These are phyloP conservation scores for Exophiala phaeomuriformis DNA, from an alignment of 2,329 filamentous ascomycete genomes.

Conservation along the genomic window DNA sequence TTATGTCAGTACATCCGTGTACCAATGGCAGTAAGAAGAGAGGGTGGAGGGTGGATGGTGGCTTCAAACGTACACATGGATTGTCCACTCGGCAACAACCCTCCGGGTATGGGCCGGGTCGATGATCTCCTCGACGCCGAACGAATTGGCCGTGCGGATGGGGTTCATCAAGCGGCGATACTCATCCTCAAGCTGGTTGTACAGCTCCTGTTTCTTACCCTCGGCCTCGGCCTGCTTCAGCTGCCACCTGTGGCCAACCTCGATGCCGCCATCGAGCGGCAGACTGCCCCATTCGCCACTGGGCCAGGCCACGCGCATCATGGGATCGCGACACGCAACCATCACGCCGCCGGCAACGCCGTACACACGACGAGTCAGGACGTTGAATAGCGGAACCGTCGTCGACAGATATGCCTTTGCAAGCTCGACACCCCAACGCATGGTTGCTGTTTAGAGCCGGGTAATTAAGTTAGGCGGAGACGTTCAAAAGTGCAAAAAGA, in stretches of 20 bases:
- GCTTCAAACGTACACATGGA: conserved; percentile 44
- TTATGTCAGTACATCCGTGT: no score
- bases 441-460: conserved; percentile 47
- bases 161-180: conserved; percentile 58
- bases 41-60: neutral
- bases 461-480: neutral
- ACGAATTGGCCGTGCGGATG: conserved; percentile 56
- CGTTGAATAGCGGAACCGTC: conserved; percentile 55
- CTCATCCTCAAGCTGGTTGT: conserved; percentile 52
- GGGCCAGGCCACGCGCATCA: conserved; percentile 57
- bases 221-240: conserved; percentile 50
- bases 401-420: conserved; percentile 57
- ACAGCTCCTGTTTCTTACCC: conserved; percentile 49
- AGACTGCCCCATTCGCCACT: conserved; percentile 57
- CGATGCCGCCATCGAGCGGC: conserved; percentile 57
- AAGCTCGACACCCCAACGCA: conserved; percentile 57
- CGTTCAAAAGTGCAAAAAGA: no score
- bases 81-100: conserved; percentile 49
- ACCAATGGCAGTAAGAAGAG: neutral
- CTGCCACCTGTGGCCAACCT: conserved; percentile 56
- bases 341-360: conserved; percentile 60
- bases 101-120: conserved; percentile 53
- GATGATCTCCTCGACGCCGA: conserved; percentile 58
- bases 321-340: conserved; percentile 55
- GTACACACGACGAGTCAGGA: conserved; percentile 55